A percentile compares a stretch with the other conserved stretches of the same genome.
Conservation (phyloP, 2,329 filamentous ascomycete genomes). For the Furcasterigmium sp. region DNA sequence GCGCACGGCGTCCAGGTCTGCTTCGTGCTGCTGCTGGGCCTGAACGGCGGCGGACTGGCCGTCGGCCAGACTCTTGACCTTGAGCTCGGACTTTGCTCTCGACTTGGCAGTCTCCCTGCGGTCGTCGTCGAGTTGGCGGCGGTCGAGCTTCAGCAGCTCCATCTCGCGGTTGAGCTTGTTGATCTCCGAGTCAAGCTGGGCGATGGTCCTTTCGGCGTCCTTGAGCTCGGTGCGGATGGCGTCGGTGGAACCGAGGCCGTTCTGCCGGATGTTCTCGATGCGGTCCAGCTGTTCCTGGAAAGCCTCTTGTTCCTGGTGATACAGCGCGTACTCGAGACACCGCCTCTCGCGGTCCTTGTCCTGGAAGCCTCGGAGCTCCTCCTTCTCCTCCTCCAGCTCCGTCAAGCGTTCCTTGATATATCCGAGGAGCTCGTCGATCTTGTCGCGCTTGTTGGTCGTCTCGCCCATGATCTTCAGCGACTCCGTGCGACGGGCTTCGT, state of each 20-base stretch:
- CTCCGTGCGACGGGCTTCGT: constrained; percentile 86
- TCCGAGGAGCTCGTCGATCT: constrained; percentile 87
- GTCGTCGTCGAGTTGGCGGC: constrained; percentile 83
- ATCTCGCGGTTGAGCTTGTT: constrained; percentile 75
- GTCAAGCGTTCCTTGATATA: constrained; percentile 86
- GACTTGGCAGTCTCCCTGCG: constrained; percentile 74
- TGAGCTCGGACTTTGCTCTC: constrained; percentile 81
- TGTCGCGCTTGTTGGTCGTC: constrained; percentile 87
- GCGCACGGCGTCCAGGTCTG: constrained; percentile 67
- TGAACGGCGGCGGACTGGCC: constrained; percentile 75
- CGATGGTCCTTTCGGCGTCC: constrained; percentile 73
- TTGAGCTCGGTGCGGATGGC: constrained; percentile 72
- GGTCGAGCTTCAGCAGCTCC: constrained; percentile 79
- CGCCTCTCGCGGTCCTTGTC: constrained; percentile 89
- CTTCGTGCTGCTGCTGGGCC: constrained; percentile 63
- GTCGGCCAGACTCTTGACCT: constrained; percentile 76
- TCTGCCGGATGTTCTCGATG: constrained; percentile 76
- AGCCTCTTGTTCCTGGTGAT: constrained; percentile 80
- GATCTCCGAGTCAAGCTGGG: constrained; percentile 72
- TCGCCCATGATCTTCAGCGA: constrained; percentile 96
- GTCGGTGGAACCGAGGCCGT: constrained; percentile 79
- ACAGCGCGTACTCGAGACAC: constrained; percentile 91
- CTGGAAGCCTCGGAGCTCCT: constrained; percentile 89
- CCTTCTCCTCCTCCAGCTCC: constrained; percentile 95
- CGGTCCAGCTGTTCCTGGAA: constrained; percentile 73